Base-by-base conservation (phyloP, 148 eudicot species). In the Simmondsia chinensis region DNA sequence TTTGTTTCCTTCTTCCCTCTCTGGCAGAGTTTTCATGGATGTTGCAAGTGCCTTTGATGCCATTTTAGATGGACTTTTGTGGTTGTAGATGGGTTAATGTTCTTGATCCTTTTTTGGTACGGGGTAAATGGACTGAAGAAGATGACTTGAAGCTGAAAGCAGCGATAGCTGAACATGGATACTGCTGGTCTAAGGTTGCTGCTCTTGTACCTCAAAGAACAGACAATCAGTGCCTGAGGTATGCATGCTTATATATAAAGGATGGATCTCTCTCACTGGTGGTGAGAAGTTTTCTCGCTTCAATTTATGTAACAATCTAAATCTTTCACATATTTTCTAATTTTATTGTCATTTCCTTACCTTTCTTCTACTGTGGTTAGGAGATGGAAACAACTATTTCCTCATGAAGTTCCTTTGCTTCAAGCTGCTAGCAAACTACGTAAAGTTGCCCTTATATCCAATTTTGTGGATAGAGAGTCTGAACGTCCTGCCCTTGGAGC, bases 381-480 rank as follows among this genome's bases (percentile, higher is more conserved):
- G 82, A 78, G 95, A 64, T 89, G 95, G 95, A 72, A 32, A 50
- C 55, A 26, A 30, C 52, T 81, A 38, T 70, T 59, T 70, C 97
- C 97, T 34, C 42, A 64, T 42, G 82, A 84, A 54, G 84, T 72
- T 25, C 74, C 70, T 29, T 20, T 43, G 47, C 75, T 69, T 10
- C 66, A 68, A 61, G 83, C 61, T 42, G 84, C 77, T 27, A 69
- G 57, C 66, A 58, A 52, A 52, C 47, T 74, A 16, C 72, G 53
- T 50, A 75, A 46, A 44, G 65, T 39, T 39, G 91, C 84, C 44
- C 59, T 78, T 16, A 69, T 79, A 29, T 73, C 93, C 19, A 84
- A 89, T 59, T 84, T 84, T 51, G 97, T 89, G 20, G 97, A 84
- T 54, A 68, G 97, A 53, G 95, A 84, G 69, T 63, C 77, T 1